Percentiles rank a stretch among this genome's conserved stretches.
phyloP scores from a whole-genome alignment of 2,329 filamentous ascomycete genomes.

The Phialophora macrospora region DNA sequence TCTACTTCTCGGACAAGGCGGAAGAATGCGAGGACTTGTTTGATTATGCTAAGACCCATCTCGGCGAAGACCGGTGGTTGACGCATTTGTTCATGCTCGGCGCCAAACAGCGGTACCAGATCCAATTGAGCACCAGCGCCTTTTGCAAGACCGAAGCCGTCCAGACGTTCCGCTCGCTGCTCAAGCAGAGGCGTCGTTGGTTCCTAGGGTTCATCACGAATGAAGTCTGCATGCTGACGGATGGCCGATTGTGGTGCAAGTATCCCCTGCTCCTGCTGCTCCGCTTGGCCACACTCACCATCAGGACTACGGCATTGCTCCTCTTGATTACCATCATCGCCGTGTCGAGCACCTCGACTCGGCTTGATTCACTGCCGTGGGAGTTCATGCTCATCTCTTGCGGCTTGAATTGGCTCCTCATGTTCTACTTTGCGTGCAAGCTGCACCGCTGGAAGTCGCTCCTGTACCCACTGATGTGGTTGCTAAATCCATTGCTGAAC shows the following conservation, averaged over 20 bases:
- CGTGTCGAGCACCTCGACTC: conserved; percentile 80
- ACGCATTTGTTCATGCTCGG: conserved; percentile 99
- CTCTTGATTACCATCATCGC: conserved; percentile 94
- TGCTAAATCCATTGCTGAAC: conserved; percentile 95
- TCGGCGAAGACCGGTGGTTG: conserved; percentile 95
- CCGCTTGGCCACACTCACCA: conserved; percentile 94
- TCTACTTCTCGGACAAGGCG: conserved; percentile 96
- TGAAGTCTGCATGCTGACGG: conserved; percentile 97
- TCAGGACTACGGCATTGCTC: conserved; percentile 87
- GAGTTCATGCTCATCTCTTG: conserved; percentile 93
- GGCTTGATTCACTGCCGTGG: conserved; percentile 77
- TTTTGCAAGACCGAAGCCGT: conserved; percentile 99
- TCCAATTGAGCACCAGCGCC: conserved; percentile 95
- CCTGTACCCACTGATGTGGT: conserved; percentile 94
- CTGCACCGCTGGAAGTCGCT: conserved; percentile 89
- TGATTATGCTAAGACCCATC: conserved; percentile 92
- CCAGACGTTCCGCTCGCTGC: conserved; percentile 79
- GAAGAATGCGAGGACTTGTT: conserved; percentile 96
- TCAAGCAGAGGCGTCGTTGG: conserved; percentile 95
- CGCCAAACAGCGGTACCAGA: conserved; percentile 89
- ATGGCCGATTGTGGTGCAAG: conserved; percentile 85
- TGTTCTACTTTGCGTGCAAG: conserved; percentile 92
- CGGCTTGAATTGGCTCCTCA: conserved; percentile 90
- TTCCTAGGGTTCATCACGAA: conserved; percentile 98
- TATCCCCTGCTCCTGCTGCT: conserved; percentile 87